phyloP scores from a whole-genome alignment of 1,284 basidiomycete species.

The Rhodotorula sp. region DNA sequence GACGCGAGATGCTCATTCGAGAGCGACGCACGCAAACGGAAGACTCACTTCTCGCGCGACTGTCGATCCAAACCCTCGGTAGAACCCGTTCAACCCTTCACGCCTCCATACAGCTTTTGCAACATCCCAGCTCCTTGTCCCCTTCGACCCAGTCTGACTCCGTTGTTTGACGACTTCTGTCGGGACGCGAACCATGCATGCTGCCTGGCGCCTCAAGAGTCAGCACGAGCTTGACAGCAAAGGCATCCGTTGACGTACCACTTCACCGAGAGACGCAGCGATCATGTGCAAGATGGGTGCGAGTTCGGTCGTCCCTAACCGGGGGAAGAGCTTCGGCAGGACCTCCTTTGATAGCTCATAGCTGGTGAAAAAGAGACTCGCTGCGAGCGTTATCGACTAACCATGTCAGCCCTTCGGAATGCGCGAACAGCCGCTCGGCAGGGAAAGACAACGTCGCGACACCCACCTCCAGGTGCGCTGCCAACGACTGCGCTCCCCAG shows the following conservation, averaged over 20 bases:
- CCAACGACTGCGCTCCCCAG: constrained; percentile 93
- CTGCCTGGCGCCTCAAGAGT: constrained; percentile 58
- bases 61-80: constrained; percentile 74
- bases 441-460: neutral
- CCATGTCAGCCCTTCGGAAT: neutral
- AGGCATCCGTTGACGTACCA: constrained; percentile 34
- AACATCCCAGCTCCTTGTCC: constrained; percentile 54
- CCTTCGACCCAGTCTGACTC: constrained; percentile 71
- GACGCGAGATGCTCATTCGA: too few relatives aligned
- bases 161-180: constrained; percentile 91
- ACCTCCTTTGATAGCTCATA: constrained; percentile 85
- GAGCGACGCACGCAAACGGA: too few relatives aligned
- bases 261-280: constrained; percentile 49
- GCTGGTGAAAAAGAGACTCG: constrained; percentile 90
- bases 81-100: constrained; percentile 67
- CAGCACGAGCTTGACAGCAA: neutral
- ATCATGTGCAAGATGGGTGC: constrained; percentile 50
- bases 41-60: constrained; percentile 69
- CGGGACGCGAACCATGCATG: constrained; percentile 88
- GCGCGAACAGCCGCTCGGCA: neutral
- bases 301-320: constrained; percentile 16
- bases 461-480: constrained; percentile 87
- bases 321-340: constrained; percentile 54
- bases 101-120: constrained; percentile 45
- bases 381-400: constrained; percentile 52